These are phyloP conservation scores for Tephrocybe sp. DNA, from an alignment of 768 basidiomycete genomes.

Conservation along the genomic window DNA sequence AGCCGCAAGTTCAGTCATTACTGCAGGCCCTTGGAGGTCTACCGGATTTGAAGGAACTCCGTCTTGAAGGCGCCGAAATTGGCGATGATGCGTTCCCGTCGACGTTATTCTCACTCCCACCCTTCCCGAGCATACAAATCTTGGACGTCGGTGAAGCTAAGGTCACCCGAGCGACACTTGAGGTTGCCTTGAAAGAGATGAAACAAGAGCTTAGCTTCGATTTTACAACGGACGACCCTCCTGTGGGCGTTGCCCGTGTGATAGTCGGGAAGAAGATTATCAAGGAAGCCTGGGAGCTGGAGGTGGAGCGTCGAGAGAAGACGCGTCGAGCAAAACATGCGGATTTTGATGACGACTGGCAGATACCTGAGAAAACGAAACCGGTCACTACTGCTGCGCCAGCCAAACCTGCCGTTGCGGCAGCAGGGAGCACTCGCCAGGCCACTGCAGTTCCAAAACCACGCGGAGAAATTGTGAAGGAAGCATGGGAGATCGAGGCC, in stretches of 20 bases:
- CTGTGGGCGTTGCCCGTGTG: constrained; percentile 50
- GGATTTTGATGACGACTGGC: constrained; percentile 30
- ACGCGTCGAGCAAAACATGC: constrained; percentile 33
- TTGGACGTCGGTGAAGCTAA: constrained; percentile 69
- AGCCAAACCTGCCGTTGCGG: neutral
- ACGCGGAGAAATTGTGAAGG: constrained; percentile 47
- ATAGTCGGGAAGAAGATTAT: constrained; percentile 68
- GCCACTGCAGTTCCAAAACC: neutral
- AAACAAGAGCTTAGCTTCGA: constrained; percentile 55
- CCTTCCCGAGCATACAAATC: constrained; percentile 52
- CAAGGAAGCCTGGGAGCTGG: constrained; percentile 79
- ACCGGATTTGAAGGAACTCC: constrained; percentile 53
- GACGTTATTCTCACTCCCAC: constrained; percentile 30
- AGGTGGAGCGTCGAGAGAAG: constrained; percentile 56
- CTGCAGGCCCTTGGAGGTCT: constrained; percentile 48
- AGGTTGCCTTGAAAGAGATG: constrained; percentile 43
- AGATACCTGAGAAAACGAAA: constrained; percentile 11
- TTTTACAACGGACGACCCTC: constrained; percentile 49
- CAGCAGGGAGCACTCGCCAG: neutral
- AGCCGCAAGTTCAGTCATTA: constrained; percentile 34
- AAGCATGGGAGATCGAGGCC: constrained; percentile 78
- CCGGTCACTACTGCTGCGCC: neutral
- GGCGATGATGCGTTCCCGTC: constrained; percentile 57
- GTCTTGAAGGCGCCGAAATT: constrained; percentile 54
- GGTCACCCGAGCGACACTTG: constrained; percentile 45